A percentile compares a stretch with the other conserved stretches of the same genome.
Evolutionary conservation across 1,284 basidiomycete genomes (phyloP).

Genomic region (Puccinia polysora): DNA sequence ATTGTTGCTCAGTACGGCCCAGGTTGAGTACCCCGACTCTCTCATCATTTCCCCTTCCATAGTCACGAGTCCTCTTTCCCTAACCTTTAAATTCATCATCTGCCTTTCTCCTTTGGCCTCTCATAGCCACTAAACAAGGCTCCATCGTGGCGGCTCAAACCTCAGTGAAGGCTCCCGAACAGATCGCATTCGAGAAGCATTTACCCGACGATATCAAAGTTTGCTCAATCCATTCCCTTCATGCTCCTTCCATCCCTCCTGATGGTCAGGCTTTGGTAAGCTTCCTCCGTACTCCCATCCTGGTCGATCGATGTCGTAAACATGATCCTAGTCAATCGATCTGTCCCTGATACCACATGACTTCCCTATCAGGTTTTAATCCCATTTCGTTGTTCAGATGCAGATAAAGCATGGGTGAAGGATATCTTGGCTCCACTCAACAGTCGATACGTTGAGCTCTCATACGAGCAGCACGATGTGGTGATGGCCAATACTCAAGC

Average conservation of each 20-base stretch:
- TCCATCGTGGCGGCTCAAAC: conserved; percentile 94
- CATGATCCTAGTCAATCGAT: background rate
- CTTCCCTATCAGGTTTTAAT: conserved; percentile 68
- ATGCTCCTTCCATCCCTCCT: conserved; percentile 85
- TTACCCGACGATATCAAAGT: conserved; percentile 82
- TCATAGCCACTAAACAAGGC: conserved; percentile 77
- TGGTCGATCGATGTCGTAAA: background rate
- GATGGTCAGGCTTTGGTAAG: conserved; percentile 73
- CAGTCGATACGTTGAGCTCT: conserved; percentile 82
- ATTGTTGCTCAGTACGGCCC: conserved; percentile 87
- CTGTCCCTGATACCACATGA: background rate
- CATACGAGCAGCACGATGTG: conserved; percentile 90
- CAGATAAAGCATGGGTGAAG: conserved; percentile 73
- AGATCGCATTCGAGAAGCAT: conserved; percentile 79
- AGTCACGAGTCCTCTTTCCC: background rate
- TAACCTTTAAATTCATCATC: background rate
- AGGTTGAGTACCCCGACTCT: conserved; percentile 59
- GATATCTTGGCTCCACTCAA: conserved; percentile 74
- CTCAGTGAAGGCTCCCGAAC: conserved; percentile 92
- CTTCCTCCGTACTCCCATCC: conserved; percentile 10
- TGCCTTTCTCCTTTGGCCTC: background rate
- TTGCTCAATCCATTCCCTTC: conserved; percentile 87
- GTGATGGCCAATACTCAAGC: conserved; percentile 98
- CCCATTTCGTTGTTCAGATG: conserved; percentile 73
- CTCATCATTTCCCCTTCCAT: background rate